Evolutionary conservation across 768 basidiomycete genomes (phyloP), one percentile per base, ranked within the genome.

Genomic region (Phaeotremella skinneri): DNA sequence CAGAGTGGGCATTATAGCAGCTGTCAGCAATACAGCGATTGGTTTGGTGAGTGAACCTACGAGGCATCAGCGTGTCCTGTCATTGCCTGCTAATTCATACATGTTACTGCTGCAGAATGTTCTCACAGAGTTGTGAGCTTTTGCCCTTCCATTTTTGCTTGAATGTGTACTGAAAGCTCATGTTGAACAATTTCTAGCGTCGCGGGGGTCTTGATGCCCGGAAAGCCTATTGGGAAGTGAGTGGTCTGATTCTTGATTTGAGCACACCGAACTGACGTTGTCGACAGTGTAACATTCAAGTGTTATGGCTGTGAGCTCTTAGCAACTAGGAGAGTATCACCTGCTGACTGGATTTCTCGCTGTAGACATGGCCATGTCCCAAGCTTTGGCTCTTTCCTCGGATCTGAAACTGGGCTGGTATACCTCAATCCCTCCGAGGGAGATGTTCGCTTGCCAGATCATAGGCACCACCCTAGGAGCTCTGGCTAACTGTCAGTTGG

Each of bases 391-490:
- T 7, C 58, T 78, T 4, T 65, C 74, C 1, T 43, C 56, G 0
- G 78, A 78, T 48, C 74, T 76, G 23, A 78, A 78, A 59, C 61
- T 78, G 7, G 73, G 76, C 11, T 71, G 69, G 64, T 76, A 72
- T 31, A 70, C 67, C 25, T 69, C 64, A 2, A 73, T 73, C 23
- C 68, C 71, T 21, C 71, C 71, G 13, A 53, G 67, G 20, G 68
- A 77, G 60, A 78, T 77, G 77, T 77, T 78, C 59, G 57, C 67
- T 1, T 69, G 67, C 45, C 76, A 77, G 57, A 70, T 76, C 45
- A 41, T 73, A 2, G 76, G 77, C 4, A 75, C 77, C 3, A 58
- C 73, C 16, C 49, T 78, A 1, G 78, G 78, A 13, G 70, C 68
- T 26, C 48, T 78, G 14, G 63, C 70, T 14, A 78, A 78, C 52